Percentiles rank a stretch among this genome's conserved stretches.
Evolutionary conservation across 768 basidiomycete species (phyloP).

Genomic region (Suillus plorans): DNA sequence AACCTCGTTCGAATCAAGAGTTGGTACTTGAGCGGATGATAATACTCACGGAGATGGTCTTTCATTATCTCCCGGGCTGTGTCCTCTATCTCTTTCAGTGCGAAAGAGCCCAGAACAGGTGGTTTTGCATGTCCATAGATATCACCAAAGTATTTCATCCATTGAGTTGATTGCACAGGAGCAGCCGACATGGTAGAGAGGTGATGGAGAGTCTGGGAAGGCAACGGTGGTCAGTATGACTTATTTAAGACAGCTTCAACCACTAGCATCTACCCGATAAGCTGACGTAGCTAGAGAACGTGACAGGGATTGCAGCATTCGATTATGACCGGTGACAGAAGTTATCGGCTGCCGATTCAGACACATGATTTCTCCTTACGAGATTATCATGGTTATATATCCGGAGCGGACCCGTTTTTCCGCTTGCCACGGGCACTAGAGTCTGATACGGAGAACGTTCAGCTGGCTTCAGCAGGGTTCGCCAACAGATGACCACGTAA

Average conservation of each 20-base stretch:
- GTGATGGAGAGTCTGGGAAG: not conserved
- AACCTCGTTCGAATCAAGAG: not conserved
- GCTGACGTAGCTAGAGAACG: slow-evolving; percentile 20
- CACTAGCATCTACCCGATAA: not conserved
- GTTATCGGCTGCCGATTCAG: not conserved
- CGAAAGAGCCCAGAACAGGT: slow-evolving; percentile 54
- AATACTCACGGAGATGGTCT: slow-evolving; percentile 48
- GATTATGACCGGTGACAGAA: not conserved
- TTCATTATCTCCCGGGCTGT: slow-evolving; percentile 64
- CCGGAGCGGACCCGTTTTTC: not conserved
- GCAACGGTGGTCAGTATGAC: too few relatives aligned
- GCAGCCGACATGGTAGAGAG: slow-evolving; percentile 15
- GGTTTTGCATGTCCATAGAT: slow-evolving; percentile 20
- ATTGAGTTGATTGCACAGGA: slow-evolving; percentile 22
- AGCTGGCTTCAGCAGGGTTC: not conserved
- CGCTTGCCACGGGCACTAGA: not conserved
- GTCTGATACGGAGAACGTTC: not conserved
- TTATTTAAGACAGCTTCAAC: not conserved
- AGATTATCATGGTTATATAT: not conserved
- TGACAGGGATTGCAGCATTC: slow-evolving; percentile 30
- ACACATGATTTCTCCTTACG: slow-evolving; percentile 1
- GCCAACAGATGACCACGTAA: not conserved
- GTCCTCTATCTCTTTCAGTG: slow-evolving; percentile 61
- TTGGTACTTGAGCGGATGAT: not conserved
- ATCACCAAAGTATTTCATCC: slow-evolving; percentile 24